Conservation (phyloP, 768 basidiomycete species). For the Nevesoporus exiguus region DNA sequence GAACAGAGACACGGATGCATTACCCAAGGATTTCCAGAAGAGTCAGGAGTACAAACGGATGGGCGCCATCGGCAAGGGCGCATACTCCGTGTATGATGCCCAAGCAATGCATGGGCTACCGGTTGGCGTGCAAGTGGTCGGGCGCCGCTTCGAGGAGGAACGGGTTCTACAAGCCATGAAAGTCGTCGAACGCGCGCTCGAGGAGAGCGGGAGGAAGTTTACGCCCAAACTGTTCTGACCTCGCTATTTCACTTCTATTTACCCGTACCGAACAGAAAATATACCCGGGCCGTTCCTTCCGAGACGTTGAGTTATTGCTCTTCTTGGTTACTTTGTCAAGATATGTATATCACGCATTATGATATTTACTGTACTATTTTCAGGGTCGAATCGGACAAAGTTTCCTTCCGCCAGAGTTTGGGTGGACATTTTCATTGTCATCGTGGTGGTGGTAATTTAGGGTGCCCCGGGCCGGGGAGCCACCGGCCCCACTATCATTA, state of each 20-base stretch:
- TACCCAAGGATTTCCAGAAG: slow-evolving; percentile 31
- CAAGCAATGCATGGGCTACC: slow-evolving; percentile 66
- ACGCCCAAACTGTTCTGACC: slow-evolving; percentile 22
- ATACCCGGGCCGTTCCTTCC: no score
- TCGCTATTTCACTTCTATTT: not conserved
- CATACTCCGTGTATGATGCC: slow-evolving; percentile 55
- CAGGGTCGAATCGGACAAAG: no score
- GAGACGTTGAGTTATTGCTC: no score
- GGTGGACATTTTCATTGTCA: no score
- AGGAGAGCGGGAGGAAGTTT: slow-evolving; percentile 20
- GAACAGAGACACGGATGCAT: slow-evolving; percentile 39
- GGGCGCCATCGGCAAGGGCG: slow-evolving; percentile 43
- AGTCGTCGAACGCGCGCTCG: slow-evolving; percentile 42
- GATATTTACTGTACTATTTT: no score
- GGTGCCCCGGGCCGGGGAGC: no score
- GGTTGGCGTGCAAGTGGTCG: slow-evolving; percentile 62
- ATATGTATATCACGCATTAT: not conserved
- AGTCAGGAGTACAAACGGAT: slow-evolving; percentile 28
- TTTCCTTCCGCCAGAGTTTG: no score
- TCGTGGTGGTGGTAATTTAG: no score
- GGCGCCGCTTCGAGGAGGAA: slow-evolving; percentile 66
- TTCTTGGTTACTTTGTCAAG: not conserved
- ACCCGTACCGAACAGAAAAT: no score
- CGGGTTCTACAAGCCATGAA: slow-evolving; percentile 69
- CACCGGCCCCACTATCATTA: no score